A percentile compares a stretch with the other conserved stretches of the same genome.
Evolutionary conservation across 441 rosid species (phyloP).

Genomic region (Cnidoscolus chayamansa): DNA sequence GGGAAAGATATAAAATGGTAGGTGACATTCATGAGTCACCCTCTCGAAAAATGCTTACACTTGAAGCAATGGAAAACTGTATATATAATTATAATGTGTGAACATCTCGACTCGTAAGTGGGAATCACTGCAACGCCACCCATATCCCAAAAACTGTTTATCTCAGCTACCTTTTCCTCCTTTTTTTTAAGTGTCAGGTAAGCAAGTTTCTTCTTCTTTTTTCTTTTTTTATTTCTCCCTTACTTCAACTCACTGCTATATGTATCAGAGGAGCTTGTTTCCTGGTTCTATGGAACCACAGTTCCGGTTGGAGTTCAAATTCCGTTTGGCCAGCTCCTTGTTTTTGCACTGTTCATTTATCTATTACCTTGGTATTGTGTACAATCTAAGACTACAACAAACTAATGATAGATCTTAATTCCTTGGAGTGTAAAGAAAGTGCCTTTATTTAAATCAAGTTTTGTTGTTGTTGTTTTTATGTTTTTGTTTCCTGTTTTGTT

Average conservation of each 20-base stretch:
- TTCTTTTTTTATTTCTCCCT: neutral
- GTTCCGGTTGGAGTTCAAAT: too few species aligned
- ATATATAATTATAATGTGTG: neutral
- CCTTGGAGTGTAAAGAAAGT: neutral
- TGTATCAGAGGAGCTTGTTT: too few species aligned
- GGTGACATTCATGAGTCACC: too few species aligned
- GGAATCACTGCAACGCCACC: neutral
- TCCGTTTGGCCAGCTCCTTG: neutral
- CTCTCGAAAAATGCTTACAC: neutral
- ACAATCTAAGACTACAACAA: neutral
- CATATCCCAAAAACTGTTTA: neutral
- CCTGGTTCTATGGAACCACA: too few species aligned
- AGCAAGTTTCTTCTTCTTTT: neutral
- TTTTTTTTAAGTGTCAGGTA: neutral
- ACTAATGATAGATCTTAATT: neutral
- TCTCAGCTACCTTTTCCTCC: neutral
- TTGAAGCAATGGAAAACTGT: neutral
- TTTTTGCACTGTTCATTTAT: neutral
- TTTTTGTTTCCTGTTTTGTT: neutral
- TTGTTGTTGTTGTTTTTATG: neutral
- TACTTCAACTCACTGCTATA: too few species aligned
- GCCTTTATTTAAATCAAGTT: neutral
- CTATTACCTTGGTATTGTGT: too few species aligned
- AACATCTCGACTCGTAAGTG: neutral
- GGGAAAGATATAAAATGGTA: too few species aligned